Evolutionary conservation across 805 yeast species (phyloP), one percentile per base, ranked within the genome.

Genomic region (Ogataea allantospora): DNA sequence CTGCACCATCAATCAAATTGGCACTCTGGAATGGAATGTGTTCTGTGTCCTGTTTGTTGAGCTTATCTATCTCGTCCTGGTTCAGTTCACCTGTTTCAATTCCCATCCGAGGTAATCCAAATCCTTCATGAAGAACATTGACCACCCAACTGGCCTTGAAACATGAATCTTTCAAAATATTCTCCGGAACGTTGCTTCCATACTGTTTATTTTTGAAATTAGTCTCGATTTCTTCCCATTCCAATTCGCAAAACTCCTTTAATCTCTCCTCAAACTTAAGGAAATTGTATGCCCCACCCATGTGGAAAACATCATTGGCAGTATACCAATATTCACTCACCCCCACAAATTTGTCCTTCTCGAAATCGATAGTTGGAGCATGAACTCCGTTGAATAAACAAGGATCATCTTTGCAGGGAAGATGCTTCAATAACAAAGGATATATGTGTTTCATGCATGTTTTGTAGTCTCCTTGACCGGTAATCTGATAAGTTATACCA

Each of bases 321-420:
- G 97, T 88, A 58, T 93, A 91, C 97, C 98, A 93, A 65, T 88
- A 93, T 62, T 93, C 99, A 6, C 96, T 86, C 15, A 91, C 82
- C 0, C 99, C 99, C 19, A 93, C 83, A 62, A 93, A 89, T 53
- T 78, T 83, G 53, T 88, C 95, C 33, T 71, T 71, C 10, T 73
- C 71, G 55, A 87, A 88, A 63, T 89, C 88, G 44, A 93, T 77
- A 20, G 72, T 75, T 4, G 99, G 99, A 0, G 88, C 96, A 65
- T 91, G 97, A 11, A 88, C 88, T 21, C 98, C 99, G 61, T 89
- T 88, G 59, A 93, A 93, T 21, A 91, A 65, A 61, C 99, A 93
- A 2, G 97, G 98, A 24, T 78, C 80, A 42, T 87, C 96, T 16
- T 66, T 66, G 62, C 99, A 93, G 0, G 96, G 95, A 25, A 82